These are phyloP conservation scores for Fonsecaea nubica DNA, from an alignment of 2,329 filamentous ascomycete genomes.

Conservation along the genomic window DNA sequence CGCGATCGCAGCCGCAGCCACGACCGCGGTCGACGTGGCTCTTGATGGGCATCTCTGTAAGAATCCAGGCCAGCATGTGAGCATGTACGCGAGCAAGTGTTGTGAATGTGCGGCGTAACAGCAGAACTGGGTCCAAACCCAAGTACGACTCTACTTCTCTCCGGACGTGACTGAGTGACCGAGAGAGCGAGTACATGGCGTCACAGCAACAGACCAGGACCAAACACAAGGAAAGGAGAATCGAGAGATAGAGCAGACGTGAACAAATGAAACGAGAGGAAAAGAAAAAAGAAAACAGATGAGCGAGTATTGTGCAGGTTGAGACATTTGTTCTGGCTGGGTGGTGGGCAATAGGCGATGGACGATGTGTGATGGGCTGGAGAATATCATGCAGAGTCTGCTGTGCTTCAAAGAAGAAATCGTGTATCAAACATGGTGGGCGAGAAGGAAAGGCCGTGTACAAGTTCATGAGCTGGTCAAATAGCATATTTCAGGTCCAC, in stretches of 20 bases:
- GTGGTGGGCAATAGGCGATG: neutral
- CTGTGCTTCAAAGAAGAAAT: neutral
- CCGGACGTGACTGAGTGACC: neutral
- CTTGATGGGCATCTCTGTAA: neutral
- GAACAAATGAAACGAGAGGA: too few relatives aligned
- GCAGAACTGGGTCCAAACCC: too few relatives aligned
- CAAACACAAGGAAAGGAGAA: neutral
- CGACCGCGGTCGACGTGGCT: neutral
- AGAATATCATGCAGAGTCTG: neutral
- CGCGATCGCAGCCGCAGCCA: neutral
- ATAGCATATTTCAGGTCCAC: neutral
- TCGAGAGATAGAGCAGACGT: neutral
- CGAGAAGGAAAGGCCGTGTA: neutral
- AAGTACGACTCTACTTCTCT: too few relatives aligned
- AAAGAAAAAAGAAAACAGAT: too few relatives aligned
- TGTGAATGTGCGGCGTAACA: too few relatives aligned
- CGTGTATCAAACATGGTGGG: neutral
- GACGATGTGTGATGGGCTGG: neutral
- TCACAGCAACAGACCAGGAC: neutral
- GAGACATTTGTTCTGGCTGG: neutral
- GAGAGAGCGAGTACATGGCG: neutral
- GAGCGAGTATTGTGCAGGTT: too few relatives aligned
- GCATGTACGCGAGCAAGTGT: too few relatives aligned
- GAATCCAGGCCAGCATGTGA: neutral
- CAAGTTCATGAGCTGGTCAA: neutral